These are phyloP conservation scores for Tilletia caries DNA, from an alignment of 1,284 basidiomycete genomes.

Conservation along the genomic window DNA sequence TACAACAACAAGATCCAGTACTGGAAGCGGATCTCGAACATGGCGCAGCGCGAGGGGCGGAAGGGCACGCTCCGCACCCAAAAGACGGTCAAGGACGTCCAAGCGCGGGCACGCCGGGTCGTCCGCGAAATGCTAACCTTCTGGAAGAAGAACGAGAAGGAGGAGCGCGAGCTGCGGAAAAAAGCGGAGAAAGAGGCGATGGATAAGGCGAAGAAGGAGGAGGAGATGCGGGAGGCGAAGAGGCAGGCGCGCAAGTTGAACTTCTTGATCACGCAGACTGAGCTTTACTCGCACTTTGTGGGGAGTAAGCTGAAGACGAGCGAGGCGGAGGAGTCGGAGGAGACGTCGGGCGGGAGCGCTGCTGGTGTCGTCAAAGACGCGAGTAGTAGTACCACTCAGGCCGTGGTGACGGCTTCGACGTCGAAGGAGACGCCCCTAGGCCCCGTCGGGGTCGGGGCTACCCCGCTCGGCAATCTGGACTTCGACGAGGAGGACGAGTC, in stretches of 20 bases:
- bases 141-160: constrained; percentile 98
- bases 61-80: constrained; percentile 73
- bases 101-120: constrained; percentile 78
- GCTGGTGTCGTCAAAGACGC: constrained; percentile 26
- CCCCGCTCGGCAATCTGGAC: constrained; percentile 72
- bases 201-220: constrained; percentile 72
- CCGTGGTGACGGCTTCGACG: constrained; percentile 56
- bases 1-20: constrained; percentile 59
- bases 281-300: constrained; percentile 98
- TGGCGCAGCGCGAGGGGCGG: constrained; percentile 76
- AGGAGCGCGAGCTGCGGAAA: constrained; percentile 79
- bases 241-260: constrained; percentile 95
- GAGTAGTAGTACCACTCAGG: constrained; percentile 12
- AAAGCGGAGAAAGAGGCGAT: constrained; percentile 74
- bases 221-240: constrained; percentile 92
- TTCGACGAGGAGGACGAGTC: constrained; percentile 93
- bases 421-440: constrained; percentile 63
- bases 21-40: constrained; percentile 71
- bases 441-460: constrained; percentile 57
- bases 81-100: constrained; percentile 81
- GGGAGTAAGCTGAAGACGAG: constrained; percentile 95
- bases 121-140: constrained; percentile 84
- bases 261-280: constrained; percentile 98
- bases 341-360: constrained; percentile 50
- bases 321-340: constrained; percentile 74